Evolutionary conservation across 2,329 filamentous ascomycete species (phyloP).

Genomic region (Botrytis deweyae): DNA sequence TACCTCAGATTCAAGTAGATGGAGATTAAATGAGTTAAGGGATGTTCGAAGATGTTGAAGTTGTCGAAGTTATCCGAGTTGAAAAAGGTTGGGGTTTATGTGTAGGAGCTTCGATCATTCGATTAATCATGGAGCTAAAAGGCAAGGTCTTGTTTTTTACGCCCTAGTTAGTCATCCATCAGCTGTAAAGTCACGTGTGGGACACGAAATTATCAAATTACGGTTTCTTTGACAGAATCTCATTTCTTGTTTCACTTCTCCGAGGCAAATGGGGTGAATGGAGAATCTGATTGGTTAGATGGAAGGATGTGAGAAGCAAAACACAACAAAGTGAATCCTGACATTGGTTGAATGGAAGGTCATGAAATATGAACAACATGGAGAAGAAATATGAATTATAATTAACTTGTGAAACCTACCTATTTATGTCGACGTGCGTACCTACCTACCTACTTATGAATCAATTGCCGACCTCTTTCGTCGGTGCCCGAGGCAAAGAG

Average conservation of each 20-base stretch:
- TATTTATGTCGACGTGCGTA: neutral
- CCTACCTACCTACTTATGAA: neutral
- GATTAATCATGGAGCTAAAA: neutral
- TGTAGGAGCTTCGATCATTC: conserved; percentile 1
- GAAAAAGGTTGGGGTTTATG: conserved; percentile 8
- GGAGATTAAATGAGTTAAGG: neutral
- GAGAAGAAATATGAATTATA: neutral
- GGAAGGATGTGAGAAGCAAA: neutral
- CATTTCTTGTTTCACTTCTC: neutral
- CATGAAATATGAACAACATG: too few relatives aligned
- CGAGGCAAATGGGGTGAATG: neutral
- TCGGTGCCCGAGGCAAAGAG: neutral
- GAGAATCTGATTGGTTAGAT: neutral
- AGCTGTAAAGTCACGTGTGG: neutral
- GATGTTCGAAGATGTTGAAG: neutral
- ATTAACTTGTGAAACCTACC: neutral
- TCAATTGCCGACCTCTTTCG: neutral
- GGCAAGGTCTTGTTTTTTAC: conserved; percentile 1
- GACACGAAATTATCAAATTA: neutral
- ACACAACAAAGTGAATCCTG: neutral
- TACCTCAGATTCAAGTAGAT: conserved; percentile 15
- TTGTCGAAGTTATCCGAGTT: neutral
- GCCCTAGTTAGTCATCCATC: conserved; percentile 10
- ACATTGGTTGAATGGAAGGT: neutral
- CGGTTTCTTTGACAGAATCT: neutral